phyloP scores from a whole-genome alignment of 352 stramenopile species.

The Globisporangium cystogenes region DNA sequence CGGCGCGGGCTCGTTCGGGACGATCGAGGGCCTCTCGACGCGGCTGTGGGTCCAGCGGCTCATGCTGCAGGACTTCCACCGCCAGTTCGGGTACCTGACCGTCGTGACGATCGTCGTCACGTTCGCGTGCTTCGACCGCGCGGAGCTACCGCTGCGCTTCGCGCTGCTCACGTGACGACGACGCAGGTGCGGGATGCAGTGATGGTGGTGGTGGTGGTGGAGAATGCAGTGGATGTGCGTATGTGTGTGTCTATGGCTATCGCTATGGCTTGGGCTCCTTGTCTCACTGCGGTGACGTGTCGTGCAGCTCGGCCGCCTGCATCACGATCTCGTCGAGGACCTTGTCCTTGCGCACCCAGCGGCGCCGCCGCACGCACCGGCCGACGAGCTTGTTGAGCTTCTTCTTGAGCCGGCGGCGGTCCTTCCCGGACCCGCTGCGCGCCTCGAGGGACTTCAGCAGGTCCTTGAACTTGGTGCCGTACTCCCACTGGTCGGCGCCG shows the following conservation, averaged over 20 bases:
- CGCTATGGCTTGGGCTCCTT: too few relatives aligned
- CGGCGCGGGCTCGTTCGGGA: constrained; percentile 12
- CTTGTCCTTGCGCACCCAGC: constrained; percentile 76
- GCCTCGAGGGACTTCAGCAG: constrained; percentile 63
- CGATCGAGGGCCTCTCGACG: constrained; percentile 62
- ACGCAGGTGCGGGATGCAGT: too few relatives aligned
- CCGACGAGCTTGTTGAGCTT: constrained; percentile 81
- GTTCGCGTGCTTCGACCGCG: constrained; percentile 80
- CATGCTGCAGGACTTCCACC: constrained; percentile 83
- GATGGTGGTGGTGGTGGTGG: background rate
- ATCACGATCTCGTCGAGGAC: constrained; percentile 27
- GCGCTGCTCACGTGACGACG: constrained; percentile 49
- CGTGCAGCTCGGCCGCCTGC: background rate
- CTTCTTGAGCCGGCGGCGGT: constrained; percentile 68
- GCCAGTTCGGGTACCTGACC: constrained; percentile 85
- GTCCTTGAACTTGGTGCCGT: constrained; percentile 83
- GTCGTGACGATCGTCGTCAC: constrained; percentile 77
- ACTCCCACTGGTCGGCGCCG: constrained; percentile 77
- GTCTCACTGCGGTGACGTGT: background rate
- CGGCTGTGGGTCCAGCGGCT: constrained; percentile 80
- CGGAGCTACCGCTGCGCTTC: constrained; percentile 70
- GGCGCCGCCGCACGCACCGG: constrained; percentile 66
- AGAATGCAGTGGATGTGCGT: background rate
- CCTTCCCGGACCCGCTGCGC: constrained; percentile 33
- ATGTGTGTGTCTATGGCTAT: background rate